Evolutionary conservation across 2,329 filamentous ascomycete genomes (phyloP), one percentile per base, ranked within the genome.

Genomic region (Fusarium avenaceum): DNA sequence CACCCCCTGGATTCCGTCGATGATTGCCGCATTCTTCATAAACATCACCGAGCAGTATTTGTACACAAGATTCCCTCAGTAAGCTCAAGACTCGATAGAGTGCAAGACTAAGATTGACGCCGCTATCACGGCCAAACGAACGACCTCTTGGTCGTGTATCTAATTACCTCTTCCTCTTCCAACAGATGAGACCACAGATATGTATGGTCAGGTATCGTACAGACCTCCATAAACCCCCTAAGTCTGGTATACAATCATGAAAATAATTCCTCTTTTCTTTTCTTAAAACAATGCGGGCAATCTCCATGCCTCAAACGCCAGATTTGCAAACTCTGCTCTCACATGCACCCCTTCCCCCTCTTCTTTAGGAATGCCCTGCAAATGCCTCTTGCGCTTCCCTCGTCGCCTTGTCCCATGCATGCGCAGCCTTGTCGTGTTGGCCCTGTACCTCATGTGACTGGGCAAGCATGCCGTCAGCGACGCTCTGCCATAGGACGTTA

Each of bases 381-480:
- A 83, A 83, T 70, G 82, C 82, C 60, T 80, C 77, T 59, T 76
- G 79, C 28, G 82, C 81, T 61, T 82, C 80, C 55, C 72, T 76
- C 43, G 79, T 80, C 33, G 80, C 82, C 70, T 79, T 79, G 38
- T 81, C 77, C 71, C 78, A 79, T 54, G 83, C 79, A 47, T 72
- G 70, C 46, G 72, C 73, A 11, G 82, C 81, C 63, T 84, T 81
- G 6, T 78, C 76, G 38, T 76, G 73, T 71, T 91, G 88, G 22
- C 92, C 92, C 73, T 92, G 88, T 56, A 91, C 86, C 71, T 93
- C 91, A 67, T 91, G 86, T 22, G 90, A 92, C 72, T 93, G 88
- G 1, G 90, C 90, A 47, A 95, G 83, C 86, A 96, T 90, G 22
- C 90, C 91, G 69, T 92, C 89, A 2, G 92, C 91, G 9, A 96